phyloP scores from a whole-genome alignment of 768 basidiomycete species.

The Pilatotrama ljubarskyi region DNA sequence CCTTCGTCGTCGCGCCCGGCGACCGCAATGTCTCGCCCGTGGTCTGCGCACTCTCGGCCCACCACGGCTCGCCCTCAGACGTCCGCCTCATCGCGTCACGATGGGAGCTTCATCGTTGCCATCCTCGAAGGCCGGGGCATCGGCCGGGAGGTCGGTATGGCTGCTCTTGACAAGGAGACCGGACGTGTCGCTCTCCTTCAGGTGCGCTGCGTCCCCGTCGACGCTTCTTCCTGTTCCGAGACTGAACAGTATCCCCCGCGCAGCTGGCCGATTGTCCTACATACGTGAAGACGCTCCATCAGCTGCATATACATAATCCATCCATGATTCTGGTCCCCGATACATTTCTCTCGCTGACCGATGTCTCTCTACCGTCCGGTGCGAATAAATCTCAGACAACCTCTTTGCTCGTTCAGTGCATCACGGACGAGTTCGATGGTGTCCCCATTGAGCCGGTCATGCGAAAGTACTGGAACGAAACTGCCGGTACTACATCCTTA shows the following conservation, averaged over 20 bases:
- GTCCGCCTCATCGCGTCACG: constrained; percentile 55
- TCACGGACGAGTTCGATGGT: constrained; percentile 73
- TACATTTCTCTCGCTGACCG: constrained; percentile 67
- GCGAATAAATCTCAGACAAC: constrained; percentile 47
- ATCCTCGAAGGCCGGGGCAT: constrained; percentile 77
- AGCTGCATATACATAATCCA: constrained; percentile 78
- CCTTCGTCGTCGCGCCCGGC: constrained; percentile 21
- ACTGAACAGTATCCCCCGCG: neutral
- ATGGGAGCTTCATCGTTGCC: constrained; percentile 65
- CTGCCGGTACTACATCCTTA: constrained; percentile 51
- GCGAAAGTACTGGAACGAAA: constrained; percentile 86
- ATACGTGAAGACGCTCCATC: constrained; percentile 85
- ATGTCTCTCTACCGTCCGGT: constrained; percentile 44
- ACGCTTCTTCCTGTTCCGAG: neutral
- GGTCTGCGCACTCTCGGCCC: constrained; percentile 61
- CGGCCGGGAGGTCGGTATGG: constrained; percentile 84
- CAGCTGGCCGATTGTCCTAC: constrained; percentile 87
- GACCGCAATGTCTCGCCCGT: constrained; percentile 42
- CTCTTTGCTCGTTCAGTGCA: constrained; percentile 69
- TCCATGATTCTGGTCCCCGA: constrained; percentile 77
- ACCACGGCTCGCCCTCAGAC: constrained; percentile 64
- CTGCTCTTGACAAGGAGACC: constrained; percentile 79
- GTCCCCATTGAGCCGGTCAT: constrained; percentile 68
- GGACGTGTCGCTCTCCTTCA: constrained; percentile 78
- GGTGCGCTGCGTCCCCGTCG: constrained; percentile 39